Percentiles rank a stretch among this genome's conserved stretches.
Evolutionary conservation across 805 yeast genomes (phyloP).

Genomic region (Myxozyma vanderwaltii): DNA sequence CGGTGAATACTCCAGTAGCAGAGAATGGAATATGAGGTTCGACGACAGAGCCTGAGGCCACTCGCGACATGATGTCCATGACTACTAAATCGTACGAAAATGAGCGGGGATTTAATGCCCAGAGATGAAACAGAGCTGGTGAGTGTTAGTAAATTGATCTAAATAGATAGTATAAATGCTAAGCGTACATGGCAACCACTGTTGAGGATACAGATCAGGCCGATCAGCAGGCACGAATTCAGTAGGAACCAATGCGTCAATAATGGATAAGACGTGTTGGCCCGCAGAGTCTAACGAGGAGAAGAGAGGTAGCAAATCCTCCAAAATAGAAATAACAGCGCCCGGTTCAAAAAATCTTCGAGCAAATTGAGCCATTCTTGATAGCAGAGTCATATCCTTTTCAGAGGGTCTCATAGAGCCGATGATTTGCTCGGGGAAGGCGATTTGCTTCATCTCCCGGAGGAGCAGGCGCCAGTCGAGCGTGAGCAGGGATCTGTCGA

Average conservation of each 20-base stretch:
- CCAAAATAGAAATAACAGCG: slow-evolving; percentile 30
- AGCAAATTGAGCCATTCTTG: slow-evolving; percentile 33
- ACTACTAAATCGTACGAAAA: slow-evolving; percentile 63
- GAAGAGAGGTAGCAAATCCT: slow-evolving; percentile 38
- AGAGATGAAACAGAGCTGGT: slow-evolving; percentile 63
- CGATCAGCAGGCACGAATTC: slow-evolving; percentile 7
- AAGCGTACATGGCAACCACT: slow-evolving; percentile 29
- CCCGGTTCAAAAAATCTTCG: slow-evolving; percentile 36
- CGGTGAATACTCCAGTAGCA: slow-evolving; percentile 63
- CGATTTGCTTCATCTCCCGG: slow-evolving; percentile 41
- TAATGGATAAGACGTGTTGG: slow-evolving; percentile 5
- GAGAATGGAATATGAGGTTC: slow-evolving; percentile 46
- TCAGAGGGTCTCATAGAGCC: slow-evolving; percentile 1
- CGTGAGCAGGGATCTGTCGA: slow-evolving; percentile 47
- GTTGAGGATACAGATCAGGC: slow-evolving; percentile 16
- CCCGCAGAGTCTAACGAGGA: slow-evolving; percentile 11
- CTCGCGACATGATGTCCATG: slow-evolving; percentile 63
- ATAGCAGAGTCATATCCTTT: slow-evolving; percentile 12
- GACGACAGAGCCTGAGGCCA: slow-evolving; percentile 48
- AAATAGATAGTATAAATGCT: not conserved
- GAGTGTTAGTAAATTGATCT: not conserved
- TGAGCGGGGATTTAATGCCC: slow-evolving; percentile 59
- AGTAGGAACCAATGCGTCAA: slow-evolving; percentile 16
- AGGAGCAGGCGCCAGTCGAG: slow-evolving; percentile 57
- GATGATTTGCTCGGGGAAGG: slow-evolving; percentile 22